phyloP scores from a whole-genome alignment of 345 rosid species.

The Mallotus nudiflorus region DNA sequence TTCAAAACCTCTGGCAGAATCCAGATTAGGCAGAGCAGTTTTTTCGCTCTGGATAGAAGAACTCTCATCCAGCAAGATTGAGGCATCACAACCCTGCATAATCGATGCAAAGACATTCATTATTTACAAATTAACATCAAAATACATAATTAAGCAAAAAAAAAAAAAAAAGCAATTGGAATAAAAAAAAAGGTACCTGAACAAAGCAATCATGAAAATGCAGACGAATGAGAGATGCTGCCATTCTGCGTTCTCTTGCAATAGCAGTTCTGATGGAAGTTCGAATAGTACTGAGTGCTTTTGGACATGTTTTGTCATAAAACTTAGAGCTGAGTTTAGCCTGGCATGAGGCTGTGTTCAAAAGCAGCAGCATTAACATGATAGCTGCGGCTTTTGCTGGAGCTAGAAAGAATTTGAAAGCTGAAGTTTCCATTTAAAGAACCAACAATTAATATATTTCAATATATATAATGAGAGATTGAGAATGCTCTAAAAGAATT shows the following conservation, averaged over 20 bases:
- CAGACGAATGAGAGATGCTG: constrained; percentile 17
- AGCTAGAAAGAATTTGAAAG: background rate
- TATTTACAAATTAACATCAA: too few species aligned
- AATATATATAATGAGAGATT: too few species aligned
- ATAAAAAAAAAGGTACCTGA: background rate
- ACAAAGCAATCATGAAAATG: constrained; percentile 19
- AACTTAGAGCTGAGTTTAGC: constrained; percentile 4
- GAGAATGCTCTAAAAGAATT: too few species aligned
- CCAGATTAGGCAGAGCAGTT: background rate
- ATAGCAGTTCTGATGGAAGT: constrained; percentile 4
- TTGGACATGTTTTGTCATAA: constrained; percentile 15
- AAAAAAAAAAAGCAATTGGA: too few species aligned
- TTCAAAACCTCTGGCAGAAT: constrained; percentile 27
- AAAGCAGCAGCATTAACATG: background rate
- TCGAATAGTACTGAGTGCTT: constrained; percentile 1
- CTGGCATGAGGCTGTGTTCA: constrained; percentile 2
- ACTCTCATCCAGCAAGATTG: constrained; percentile 20
- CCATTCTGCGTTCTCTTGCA: constrained; percentile 15
- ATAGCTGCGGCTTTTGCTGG: background rate
- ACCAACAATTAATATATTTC: too few species aligned
- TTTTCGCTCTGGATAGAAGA: constrained; percentile 2
- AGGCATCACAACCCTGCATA: constrained; percentile 25
- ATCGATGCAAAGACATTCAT: background rate
- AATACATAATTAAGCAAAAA: too few species aligned
- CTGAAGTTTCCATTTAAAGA: too few species aligned